phyloP scores from a whole-genome alignment of 2,329 filamentous ascomycete genomes.

The Huntiella decipiens region DNA sequence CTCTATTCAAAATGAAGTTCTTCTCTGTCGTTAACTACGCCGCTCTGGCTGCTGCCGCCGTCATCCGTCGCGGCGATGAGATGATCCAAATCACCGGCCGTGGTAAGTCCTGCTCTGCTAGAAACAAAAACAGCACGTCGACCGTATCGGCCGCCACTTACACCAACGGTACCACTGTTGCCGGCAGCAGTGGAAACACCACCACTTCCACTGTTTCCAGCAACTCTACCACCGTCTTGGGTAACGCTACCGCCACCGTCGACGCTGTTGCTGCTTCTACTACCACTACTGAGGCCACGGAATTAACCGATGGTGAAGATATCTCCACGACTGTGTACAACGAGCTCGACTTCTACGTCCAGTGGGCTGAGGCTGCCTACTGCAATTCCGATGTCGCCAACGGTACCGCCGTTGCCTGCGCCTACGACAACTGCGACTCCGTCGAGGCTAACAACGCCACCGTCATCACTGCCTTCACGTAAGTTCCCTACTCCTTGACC shows the following conservation, averaged over 20 bases:
- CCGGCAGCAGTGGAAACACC: too few relatives aligned
- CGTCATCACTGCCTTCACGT: conserved; percentile 7
- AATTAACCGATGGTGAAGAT: not conserved
- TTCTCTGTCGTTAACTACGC: conserved; percentile 5
- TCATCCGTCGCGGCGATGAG: conserved; percentile 9
- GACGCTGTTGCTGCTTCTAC: not conserved
- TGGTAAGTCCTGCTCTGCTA: conserved; percentile 3
- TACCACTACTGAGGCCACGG: not conserved
- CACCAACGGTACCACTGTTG: too few relatives aligned
- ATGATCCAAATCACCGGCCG: conserved; percentile 6
- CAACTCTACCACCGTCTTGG: not conserved
- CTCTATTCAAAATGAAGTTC: conserved; percentile 9
- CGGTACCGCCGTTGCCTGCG: conserved; percentile 7
- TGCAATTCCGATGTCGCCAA: conserved; percentile 8
- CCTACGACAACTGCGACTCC: conserved; percentile 8
- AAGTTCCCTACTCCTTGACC: conserved; percentile 1
- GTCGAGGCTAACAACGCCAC: conserved; percentile 8
- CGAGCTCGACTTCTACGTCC: conserved; percentile 10
- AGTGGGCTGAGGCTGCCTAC: conserved; percentile 11
- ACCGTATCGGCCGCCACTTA: not conserved
- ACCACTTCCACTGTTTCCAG: not conserved
- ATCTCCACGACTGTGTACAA: conserved; percentile 4
- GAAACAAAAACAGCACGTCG: not conserved
- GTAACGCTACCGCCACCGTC: too few relatives aligned
- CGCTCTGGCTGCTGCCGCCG: conserved; percentile 9